phyloP scores from a whole-genome alignment of 257 asterid genomes.

The Mitragyna speciosa region DNA sequence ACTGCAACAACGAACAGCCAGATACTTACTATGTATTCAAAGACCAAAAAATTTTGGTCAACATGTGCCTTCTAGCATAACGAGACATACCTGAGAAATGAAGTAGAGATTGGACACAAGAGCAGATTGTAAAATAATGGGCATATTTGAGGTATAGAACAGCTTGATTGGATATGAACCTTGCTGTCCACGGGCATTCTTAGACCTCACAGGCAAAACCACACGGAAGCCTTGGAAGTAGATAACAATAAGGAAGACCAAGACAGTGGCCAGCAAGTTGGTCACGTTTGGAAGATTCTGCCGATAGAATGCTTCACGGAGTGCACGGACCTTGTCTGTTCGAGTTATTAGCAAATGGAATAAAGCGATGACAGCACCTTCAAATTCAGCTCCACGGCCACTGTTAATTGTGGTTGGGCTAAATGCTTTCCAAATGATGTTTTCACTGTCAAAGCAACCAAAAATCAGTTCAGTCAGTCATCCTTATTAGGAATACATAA shows the following conservation, averaged over 20 bases:
- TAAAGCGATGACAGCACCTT: constrained; percentile 83
- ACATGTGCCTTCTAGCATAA: not conserved
- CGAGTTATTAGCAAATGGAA: constrained; percentile 80
- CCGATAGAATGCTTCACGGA: constrained; percentile 86
- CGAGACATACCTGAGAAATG: constrained; percentile 68
- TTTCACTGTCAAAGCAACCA: constrained; percentile 49
- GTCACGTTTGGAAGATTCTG: constrained; percentile 91
- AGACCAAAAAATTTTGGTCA: not conserved
- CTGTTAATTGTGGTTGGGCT: constrained; percentile 87
- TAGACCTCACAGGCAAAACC: constrained; percentile 81
- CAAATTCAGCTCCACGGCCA: constrained; percentile 90
- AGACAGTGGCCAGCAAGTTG: constrained; percentile 78
- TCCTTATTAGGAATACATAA: not conserved
- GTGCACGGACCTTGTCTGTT: constrained; percentile 76
- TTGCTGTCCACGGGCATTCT: constrained; percentile 90
- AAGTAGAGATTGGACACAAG: constrained; percentile 81
- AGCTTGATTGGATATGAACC: constrained; percentile 90
- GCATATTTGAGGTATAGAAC: constrained; percentile 90
- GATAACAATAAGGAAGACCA: constrained; percentile 77
- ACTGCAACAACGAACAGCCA: constrained; percentile 36
- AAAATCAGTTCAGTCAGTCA: not conserved
- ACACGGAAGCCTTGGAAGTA: constrained; percentile 95
- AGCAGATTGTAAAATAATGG: constrained; percentile 79
- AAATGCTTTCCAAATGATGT: constrained; percentile 83
- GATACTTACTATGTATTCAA: not conserved